These are phyloP conservation scores for Venturia pyrina DNA, from an alignment of 2,329 filamentous ascomycete genomes.

Conservation along the genomic window DNA sequence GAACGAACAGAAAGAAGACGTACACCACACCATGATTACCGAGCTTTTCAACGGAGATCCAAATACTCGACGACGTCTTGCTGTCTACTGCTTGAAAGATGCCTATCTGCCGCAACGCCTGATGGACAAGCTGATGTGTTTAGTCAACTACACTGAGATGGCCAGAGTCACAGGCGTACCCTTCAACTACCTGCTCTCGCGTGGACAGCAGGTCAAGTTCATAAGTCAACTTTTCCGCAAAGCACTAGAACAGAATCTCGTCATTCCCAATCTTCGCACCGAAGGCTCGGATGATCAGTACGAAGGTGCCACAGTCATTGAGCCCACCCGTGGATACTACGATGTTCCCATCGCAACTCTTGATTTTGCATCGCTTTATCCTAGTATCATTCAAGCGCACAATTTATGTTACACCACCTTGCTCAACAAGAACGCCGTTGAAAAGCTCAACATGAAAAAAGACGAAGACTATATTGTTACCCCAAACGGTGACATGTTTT, in stretches of 20 bases:
- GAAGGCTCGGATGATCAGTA: constrained; percentile 77
- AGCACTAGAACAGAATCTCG: constrained; percentile 81
- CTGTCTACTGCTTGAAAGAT: constrained; percentile 95
- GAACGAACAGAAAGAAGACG: constrained; percentile 96
- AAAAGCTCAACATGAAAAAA: constrained; percentile 67
- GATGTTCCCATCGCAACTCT: constrained; percentile 90
- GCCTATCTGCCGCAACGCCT: constrained; percentile 88
- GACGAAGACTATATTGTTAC: constrained; percentile 96
- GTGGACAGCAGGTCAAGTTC: constrained; percentile 96
- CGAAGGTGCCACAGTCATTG: constrained; percentile 95
- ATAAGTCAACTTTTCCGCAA: constrained; percentile 96
- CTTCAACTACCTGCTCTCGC: constrained; percentile 85
- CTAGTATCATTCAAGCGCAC: constrained; percentile 97
- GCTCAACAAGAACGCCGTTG: constrained; percentile 65
- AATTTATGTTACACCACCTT: constrained; percentile 97
- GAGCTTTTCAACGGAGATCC: constrained; percentile 94
- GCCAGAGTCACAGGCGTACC: constrained; percentile 97
- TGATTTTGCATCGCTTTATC: constrained; percentile 97
- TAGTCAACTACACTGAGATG: constrained; percentile 99
- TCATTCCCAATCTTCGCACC: constrained; percentile 76
- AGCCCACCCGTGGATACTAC: constrained; percentile 88
- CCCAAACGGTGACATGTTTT: constrained; percentile 88
- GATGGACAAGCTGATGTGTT: constrained; percentile 94
- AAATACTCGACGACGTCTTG: constrained; percentile 80
- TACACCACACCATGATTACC: constrained; percentile 98